These are phyloP conservation scores for Xylaria sp. DNA, from an alignment of 2,329 filamentous ascomycete genomes.

Conservation along the genomic window DNA sequence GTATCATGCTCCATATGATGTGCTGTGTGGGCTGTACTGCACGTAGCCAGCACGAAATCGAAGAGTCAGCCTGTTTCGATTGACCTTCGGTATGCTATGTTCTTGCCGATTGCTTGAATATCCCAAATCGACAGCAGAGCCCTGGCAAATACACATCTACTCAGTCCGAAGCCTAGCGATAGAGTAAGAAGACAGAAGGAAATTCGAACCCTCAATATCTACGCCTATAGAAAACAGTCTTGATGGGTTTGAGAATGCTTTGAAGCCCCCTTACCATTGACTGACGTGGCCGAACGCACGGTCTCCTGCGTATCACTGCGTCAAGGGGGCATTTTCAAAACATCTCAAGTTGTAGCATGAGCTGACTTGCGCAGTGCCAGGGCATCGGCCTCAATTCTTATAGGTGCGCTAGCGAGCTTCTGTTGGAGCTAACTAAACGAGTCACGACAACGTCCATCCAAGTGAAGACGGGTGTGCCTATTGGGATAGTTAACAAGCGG, in stretches of 20 bases:
- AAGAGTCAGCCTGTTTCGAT: no score
- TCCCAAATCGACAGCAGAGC: no score
- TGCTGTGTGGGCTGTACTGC: no score
- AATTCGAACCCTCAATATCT: background rate
- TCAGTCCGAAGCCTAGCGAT: no score
- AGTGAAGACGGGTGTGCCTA: background rate
- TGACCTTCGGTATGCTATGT: no score
- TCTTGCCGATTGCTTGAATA: background rate
- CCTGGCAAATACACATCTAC: background rate
- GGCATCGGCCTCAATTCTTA: background rate
- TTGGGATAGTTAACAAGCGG: background rate
- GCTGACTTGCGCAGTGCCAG: background rate
- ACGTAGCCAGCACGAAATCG: no score
- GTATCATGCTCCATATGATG: no score
- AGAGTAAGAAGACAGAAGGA: background rate
- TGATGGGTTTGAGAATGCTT: background rate
- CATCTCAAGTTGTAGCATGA: background rate
- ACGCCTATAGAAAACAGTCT: no score
- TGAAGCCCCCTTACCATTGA: background rate
- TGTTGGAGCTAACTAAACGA: background rate
- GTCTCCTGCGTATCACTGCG: background rate
- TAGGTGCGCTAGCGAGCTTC: background rate
- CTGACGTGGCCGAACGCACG: constrained; percentile 11
- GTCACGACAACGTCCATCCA: background rate
- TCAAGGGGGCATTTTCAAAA: background rate